These are phyloP conservation scores for Pythium monospermum DNA, from an alignment of 352 stramenopile genomes.

Conservation along the genomic window DNA sequence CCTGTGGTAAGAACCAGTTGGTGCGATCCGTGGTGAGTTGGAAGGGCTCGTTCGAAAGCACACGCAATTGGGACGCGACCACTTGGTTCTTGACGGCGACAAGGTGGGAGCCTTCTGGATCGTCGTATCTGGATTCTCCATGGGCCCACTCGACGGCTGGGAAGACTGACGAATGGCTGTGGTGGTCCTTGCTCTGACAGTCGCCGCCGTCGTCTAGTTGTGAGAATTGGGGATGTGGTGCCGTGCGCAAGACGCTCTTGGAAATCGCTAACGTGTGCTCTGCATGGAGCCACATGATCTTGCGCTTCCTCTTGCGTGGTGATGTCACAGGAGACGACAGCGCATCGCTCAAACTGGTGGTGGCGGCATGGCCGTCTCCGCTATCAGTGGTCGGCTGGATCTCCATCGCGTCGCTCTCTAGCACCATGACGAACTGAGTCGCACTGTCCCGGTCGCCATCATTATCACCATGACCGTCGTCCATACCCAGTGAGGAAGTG, in stretches of 20 bases:
- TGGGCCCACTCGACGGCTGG: constrained; percentile 10
- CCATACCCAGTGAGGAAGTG: constrained; percentile 24
- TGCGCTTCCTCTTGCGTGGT: constrained; percentile 13
- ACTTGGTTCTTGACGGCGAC: constrained; percentile 50
- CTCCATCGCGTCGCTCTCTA: constrained; percentile 14
- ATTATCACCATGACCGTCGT: no score
- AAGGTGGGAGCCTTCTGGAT: constrained; percentile 35
- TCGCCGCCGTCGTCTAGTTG: constrained; percentile 39
- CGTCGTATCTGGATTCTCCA: constrained; percentile 8
- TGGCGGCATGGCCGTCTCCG: no score
- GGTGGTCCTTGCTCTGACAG: constrained; percentile 23
- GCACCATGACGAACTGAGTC: background rate
- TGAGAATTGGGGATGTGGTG: constrained; percentile 9
- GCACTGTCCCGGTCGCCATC: constrained; percentile 7
- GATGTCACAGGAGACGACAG: background rate
- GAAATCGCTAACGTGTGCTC: constrained; percentile 21
- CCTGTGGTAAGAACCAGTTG: constrained; percentile 55
- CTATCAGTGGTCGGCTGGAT: constrained; percentile 9
- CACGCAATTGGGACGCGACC: constrained; percentile 43
- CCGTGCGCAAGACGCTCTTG: constrained; percentile 8
- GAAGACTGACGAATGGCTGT: constrained; percentile 3
- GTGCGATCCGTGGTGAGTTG: constrained; percentile 40
- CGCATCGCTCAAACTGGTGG: no score
- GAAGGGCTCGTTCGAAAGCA: constrained; percentile 54
- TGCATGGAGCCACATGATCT: constrained; percentile 17